Base-by-base conservation (phyloP, 2,329 filamentous ascomycete species). In the Septoria linicola region DNA sequence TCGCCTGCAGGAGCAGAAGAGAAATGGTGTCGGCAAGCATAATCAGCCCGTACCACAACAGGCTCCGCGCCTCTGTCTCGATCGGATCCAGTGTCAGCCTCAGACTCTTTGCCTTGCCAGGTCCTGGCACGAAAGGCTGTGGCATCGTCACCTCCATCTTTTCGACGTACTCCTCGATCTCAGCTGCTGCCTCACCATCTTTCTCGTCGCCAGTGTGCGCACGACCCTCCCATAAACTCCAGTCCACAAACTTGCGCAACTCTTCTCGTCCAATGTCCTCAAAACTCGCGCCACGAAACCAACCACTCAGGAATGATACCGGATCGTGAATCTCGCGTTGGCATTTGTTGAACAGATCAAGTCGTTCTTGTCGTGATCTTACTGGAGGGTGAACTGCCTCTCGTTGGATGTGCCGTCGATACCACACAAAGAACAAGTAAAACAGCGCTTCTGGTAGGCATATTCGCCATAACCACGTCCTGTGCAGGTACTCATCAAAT, bases 81-180 rank as follows among this genome's bases (percentile, higher is more conserved):
- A 88, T 75, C 6, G 73, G 69, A 66, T 89, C 85, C n/a, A 87
- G 62, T 2, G 83, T 87, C 59, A 87, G 70, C n/a, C 84, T 75
- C 55, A 88, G 66, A 44, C 78, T 73, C 59, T 74, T 75, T 2
- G 80, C 82, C 16, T 71, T 69, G 1, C 83, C 83, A 17, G 73
- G 70, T 1, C 85, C 85, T 1, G 72, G 70, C 34, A 73, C 65
- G 6, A 89, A 70, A 16, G 66, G 68, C 27, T 71, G 67, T 3
- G 78, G 80, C 3, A 84, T 69, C 37, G 75, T 68, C 40, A 70
- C 61, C 66, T 88, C 82, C 10, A 82, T 67, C 35, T 72, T 69
- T 35, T 67, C 62, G n/a, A 78, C 68, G 63, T 83, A 83, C 50
- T 74, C 74, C 31, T 83, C 76, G 39, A 85, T 62, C 66, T 82